Conservation (phyloP, 768 basidiomycete genomes). For the Dacryopinax primogenitus region DNA sequence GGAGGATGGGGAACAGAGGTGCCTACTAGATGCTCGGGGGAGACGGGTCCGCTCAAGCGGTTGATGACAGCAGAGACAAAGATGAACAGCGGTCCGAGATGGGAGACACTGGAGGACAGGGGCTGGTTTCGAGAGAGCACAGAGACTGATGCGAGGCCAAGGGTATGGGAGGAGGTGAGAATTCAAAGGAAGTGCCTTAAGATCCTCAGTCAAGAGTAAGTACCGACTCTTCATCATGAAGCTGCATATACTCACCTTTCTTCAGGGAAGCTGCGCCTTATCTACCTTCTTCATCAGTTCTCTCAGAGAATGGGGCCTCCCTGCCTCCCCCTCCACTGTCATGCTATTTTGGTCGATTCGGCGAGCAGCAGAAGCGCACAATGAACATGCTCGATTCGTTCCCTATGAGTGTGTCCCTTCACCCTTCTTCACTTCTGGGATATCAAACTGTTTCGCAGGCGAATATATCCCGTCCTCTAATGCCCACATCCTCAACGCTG, state of each 20-base stretch:
- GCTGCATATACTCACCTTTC: conserved; percentile 33
- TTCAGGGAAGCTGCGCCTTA: conserved; percentile 45
- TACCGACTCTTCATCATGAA: conserved; percentile 21
- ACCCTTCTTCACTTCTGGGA: background rate
- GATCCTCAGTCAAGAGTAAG: background rate
- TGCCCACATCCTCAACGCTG: conserved; percentile 68
- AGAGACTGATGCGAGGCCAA: conserved; percentile 7
- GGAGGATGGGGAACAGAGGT: conserved; percentile 29
- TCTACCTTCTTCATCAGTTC: conserved; percentile 33
- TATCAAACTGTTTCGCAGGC: conserved; percentile 32
- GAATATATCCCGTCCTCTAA: conserved; percentile 44
- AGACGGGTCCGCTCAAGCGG: conserved; percentile 38
- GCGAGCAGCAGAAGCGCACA: conserved; percentile 37
- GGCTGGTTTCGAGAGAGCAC: conserved; percentile 56
- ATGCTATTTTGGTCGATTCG: conserved; percentile 57
- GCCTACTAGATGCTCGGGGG: conserved; percentile 47
- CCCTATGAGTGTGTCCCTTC: conserved; percentile 40
- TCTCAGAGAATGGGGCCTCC: conserved; percentile 40
- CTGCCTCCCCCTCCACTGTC: conserved; percentile 41
- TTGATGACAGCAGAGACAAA: conserved; percentile 58
- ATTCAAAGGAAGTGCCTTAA: conserved; percentile 18
- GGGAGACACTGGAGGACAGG: conserved; percentile 67
- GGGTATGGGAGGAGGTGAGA: conserved; percentile 22
- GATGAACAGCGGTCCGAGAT: conserved; percentile 67
- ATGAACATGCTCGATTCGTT: conserved; percentile 45